Percentiles rank a stretch among this genome's conserved stretches.
Evolutionary conservation across 371 early-diverging fungal species (phyloP).

Genomic region (Mucor circinelloides): DNA sequence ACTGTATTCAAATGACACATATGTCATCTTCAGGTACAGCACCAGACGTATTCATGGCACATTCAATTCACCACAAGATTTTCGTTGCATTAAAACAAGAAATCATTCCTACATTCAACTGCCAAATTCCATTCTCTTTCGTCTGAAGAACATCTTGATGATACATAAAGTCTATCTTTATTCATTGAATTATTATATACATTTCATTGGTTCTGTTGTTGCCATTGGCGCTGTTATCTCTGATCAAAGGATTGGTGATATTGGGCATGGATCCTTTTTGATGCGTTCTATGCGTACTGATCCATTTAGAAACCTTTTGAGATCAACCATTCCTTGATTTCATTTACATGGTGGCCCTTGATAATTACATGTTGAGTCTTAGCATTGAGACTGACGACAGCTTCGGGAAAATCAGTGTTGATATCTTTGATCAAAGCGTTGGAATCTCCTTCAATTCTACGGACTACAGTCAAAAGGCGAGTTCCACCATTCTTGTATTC

Average conservation of each 20-base stretch:
- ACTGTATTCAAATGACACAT: too few species aligned
- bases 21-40: too few species aligned
- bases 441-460: slow-evolving; percentile 75
- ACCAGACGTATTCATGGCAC: too few species aligned
- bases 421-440: slow-evolving; percentile 51
- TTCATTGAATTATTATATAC: background rate
- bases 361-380: slow-evolving; percentile 54
- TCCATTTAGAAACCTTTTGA: slow-evolving; percentile 57
- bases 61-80: too few species aligned
- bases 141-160: background rate
- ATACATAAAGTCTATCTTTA: slow-evolving; percentile 1
- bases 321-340: slow-evolving; percentile 63
- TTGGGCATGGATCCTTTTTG: background rate
- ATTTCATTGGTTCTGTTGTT: background rate
- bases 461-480: slow-evolving; percentile 67
- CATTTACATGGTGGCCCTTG: slow-evolving; percentile 55
- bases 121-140: too few species aligned
- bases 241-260: background rate
- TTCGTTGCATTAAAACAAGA: too few species aligned
- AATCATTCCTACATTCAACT: too few species aligned
- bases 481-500: slow-evolving; percentile 74
- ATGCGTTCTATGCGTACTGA: background rate
- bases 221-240: too few species aligned
- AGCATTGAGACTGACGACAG: slow-evolving; percentile 35
- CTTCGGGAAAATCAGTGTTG: slow-evolving; percentile 38